A percentile compares a stretch with the other conserved stretches of the same genome.
phyloP scores from a whole-genome alignment of 768 basidiomycete species.

The Russula lepida region DNA sequence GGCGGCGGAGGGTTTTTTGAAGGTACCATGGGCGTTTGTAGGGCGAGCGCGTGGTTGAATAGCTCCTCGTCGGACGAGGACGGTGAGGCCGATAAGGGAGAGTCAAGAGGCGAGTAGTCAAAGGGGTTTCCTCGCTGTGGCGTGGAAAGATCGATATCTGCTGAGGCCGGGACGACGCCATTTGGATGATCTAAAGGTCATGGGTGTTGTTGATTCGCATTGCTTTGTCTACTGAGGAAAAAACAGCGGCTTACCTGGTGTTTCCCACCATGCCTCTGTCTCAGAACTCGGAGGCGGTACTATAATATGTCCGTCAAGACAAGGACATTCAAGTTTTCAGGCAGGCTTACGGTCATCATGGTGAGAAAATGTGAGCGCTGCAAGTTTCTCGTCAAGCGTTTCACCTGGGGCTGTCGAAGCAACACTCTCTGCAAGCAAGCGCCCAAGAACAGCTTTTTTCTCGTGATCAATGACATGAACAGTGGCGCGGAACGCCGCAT shows the following conservation, averaged over 20 bases:
- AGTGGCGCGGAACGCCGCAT: constrained; percentile 69
- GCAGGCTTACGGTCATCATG: constrained; percentile 37
- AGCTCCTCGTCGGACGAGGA: constrained; percentile 83
- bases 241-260: constrained; percentile 40
- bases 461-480: constrained; percentile 71
- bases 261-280: constrained; percentile 71
- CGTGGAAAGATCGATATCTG: constrained; percentile 25
- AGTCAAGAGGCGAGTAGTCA: constrained; percentile 59
- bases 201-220: neutral
- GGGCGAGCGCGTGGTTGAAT: constrained; percentile 57
- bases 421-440: constrained; percentile 57
- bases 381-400: constrained; percentile 63
- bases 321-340: neutral
- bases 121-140: constrained; percentile 52
- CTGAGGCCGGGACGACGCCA: constrained; percentile 42
- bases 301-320: constrained; percentile 26
- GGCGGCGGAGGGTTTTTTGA: constrained; percentile 28
- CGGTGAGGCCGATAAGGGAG: constrained; percentile 63
- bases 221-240: neutral
- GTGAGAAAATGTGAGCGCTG: constrained; percentile 45
- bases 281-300: constrained; percentile 85
- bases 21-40: constrained; percentile 58
- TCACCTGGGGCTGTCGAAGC: constrained; percentile 56
- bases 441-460: constrained; percentile 64
- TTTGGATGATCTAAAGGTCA: constrained; percentile 43